A percentile compares a stretch with the other conserved stretches of the same genome.
phyloP scores from a whole-genome alignment of 2,329 filamentous ascomycete species.

The Zasmidium angulare region DNA sequence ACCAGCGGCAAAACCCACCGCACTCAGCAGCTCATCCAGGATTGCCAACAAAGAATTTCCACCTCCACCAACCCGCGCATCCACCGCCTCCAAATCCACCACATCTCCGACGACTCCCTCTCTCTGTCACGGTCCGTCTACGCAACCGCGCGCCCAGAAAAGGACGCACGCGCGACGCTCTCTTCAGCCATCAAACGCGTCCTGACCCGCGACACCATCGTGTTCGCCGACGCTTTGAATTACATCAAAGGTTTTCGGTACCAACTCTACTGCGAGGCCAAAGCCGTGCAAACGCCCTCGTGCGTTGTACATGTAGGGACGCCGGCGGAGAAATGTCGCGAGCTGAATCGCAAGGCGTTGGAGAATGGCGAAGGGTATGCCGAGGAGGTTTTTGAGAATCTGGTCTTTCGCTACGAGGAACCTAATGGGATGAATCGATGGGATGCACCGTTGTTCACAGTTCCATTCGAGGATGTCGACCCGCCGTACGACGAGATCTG shows the following conservation, averaged over 20 bases:
- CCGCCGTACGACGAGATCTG: slow-evolving; percentile 70
- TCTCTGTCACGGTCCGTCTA: slow-evolving; percentile 71
- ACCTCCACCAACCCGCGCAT: slow-evolving; percentile 46
- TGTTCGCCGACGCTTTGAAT: slow-evolving; percentile 77
- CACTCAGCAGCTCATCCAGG: slow-evolving; percentile 62
- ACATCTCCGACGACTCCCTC: slow-evolving; percentile 71
- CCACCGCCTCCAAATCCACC: slow-evolving; percentile 63
- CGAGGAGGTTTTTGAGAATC: slow-evolving; percentile 70
- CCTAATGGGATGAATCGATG: slow-evolving; percentile 81
- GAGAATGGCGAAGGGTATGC: slow-evolving; percentile 45
- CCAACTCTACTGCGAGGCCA: slow-evolving; percentile 81
- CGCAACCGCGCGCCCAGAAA: slow-evolving; percentile 75
- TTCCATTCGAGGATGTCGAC: slow-evolving; percentile 72
- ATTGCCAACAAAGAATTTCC: slow-evolving; percentile 61
- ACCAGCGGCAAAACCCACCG: slow-evolving; percentile 64
- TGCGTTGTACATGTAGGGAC: slow-evolving; percentile 69
- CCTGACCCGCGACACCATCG: slow-evolving; percentile 70
- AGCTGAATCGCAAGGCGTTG: slow-evolving; percentile 59
- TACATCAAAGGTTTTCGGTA: slow-evolving; percentile 92
- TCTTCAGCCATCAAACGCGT: slow-evolving; percentile 77
- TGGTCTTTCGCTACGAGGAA: slow-evolving; percentile 81
- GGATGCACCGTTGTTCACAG: slow-evolving; percentile 79
- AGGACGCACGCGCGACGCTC: slow-evolving; percentile 74
- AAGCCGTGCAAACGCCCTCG: slow-evolving; percentile 72
- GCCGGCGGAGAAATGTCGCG: slow-evolving; percentile 54